A percentile compares a stretch with the other conserved stretches of the same genome.
Conservation (phyloP, 2,329 filamentous ascomycete genomes). For the Ophiosphaerella herpotricha region DNA sequence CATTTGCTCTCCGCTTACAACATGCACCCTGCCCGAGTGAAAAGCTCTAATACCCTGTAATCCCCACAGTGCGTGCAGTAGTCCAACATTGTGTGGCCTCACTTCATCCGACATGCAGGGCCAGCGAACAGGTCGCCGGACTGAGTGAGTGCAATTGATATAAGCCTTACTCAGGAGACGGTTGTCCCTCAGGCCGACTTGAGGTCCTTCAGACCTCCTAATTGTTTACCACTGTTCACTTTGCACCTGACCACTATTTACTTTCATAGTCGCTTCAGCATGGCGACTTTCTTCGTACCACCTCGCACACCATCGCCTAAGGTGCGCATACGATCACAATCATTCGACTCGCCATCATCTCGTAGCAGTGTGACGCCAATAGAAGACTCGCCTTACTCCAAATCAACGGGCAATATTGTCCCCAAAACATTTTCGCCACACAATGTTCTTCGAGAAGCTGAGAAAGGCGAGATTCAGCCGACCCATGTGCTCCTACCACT, state of each 20-base stretch:
- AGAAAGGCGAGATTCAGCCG: slow-evolving; percentile 13
- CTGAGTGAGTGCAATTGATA: slow-evolving; percentile 18
- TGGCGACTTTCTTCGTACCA: slow-evolving; percentile 27
- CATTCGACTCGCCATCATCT: slow-evolving; percentile 42
- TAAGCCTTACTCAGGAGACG: slow-evolving; percentile 17
- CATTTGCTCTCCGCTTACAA: slow-evolving; percentile 18
- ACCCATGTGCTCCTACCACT: slow-evolving; percentile 24
- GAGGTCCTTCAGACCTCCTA: slow-evolving; percentile 7
- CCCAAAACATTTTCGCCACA: slow-evolving; percentile 21
- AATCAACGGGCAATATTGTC: slow-evolving; percentile 38
- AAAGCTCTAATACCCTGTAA: slow-evolving; percentile 18
- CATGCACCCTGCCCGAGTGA: slow-evolving; percentile 16
- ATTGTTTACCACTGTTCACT: not conserved
- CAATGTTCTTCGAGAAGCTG: slow-evolving; percentile 24
- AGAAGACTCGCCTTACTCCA: slow-evolving; percentile 42
- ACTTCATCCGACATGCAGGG: slow-evolving; percentile 23
- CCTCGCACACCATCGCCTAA: slow-evolving; percentile 43
- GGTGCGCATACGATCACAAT: slow-evolving; percentile 42
- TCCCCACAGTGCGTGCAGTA: slow-evolving; percentile 11
- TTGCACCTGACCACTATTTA: not conserved
- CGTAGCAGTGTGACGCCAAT: slow-evolving; percentile 36
- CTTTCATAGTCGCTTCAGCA: slow-evolving; percentile 10
- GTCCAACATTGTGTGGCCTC: not conserved
- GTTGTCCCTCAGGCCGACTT: slow-evolving; percentile 8
- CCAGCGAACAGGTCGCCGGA: slow-evolving; percentile 30